These are phyloP conservation scores for Ogataea ramenticola DNA, from an alignment of 805 yeast species.

Conservation along the genomic window DNA sequence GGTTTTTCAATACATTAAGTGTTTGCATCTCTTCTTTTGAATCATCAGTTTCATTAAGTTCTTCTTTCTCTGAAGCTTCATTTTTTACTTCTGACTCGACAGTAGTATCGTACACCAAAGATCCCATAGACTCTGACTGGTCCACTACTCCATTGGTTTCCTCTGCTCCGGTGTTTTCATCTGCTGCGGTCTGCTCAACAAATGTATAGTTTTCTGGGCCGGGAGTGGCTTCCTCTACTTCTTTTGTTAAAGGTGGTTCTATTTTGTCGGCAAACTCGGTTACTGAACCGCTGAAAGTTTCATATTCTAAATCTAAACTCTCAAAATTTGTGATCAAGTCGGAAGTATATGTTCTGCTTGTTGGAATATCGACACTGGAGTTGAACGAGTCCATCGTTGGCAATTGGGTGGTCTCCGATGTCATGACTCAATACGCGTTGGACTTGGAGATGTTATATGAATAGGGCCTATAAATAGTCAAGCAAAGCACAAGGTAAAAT, in stretches of 20 bases:
- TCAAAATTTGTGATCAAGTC: constrained; percentile 15
- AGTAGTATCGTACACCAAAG: constrained; percentile 15
- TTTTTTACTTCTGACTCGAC: constrained; percentile 11
- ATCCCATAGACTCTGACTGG: constrained; percentile 10
- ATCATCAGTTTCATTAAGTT: neutral
- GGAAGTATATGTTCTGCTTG: constrained; percentile 14
- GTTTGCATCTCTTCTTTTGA: constrained; percentile 4
- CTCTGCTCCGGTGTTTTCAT: neutral
- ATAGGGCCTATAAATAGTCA: too few species aligned
- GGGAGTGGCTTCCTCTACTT: neutral
- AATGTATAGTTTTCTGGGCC: neutral
- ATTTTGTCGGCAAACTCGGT: constrained; percentile 18
- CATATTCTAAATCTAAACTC: constrained; percentile 25
- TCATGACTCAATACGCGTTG: neutral
- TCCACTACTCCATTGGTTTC: neutral
- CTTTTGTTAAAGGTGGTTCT: neutral
- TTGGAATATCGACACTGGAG: constrained; percentile 2
- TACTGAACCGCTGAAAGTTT: constrained; percentile 24
- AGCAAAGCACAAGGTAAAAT: too few species aligned
- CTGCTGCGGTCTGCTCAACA: neutral
- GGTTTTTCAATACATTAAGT: constrained; percentile 12
- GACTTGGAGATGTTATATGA: too few species aligned
- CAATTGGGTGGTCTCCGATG: neutral
- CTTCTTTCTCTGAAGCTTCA: constrained; percentile 1
- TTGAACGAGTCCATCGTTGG: neutral